phyloP scores from a whole-genome alignment of 352 stramenopile genomes.

The Pythium folliculosum region DNA sequence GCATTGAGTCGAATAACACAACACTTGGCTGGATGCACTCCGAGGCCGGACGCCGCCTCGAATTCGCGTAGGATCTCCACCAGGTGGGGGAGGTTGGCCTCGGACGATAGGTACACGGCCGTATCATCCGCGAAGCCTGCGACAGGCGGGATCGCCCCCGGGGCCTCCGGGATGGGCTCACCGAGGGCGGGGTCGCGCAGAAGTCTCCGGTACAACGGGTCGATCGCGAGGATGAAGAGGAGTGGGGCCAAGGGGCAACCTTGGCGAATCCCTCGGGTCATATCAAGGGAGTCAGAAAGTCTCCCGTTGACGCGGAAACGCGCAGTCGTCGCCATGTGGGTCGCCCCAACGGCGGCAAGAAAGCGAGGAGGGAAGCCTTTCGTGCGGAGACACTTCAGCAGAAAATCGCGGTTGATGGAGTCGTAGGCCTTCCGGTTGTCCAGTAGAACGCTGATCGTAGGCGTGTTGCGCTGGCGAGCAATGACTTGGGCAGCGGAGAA shows the following conservation, averaged over 20 bases:
- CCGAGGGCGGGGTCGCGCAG: neutral
- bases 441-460: constrained; percentile 12
- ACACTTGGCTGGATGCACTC: neutral
- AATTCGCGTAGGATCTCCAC: neutral
- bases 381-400: neutral
- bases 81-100: neutral
- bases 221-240: constrained; percentile 22
- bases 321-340: neutral
- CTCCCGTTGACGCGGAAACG: constrained; percentile 17
- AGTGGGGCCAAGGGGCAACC: constrained; percentile 19
- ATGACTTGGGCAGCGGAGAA: constrained; percentile 1
- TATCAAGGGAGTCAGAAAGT: neutral
- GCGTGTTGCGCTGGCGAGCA: neutral
- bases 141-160: neutral
- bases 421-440: constrained; percentile 27
- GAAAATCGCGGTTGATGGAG: constrained; percentile 5
- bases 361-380: constrained; percentile 2
- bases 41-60: neutral
- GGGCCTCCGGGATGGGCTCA: neutral
- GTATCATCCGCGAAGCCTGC: constrained; percentile 21
- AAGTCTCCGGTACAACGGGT: constrained; percentile 13
- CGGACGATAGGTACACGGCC: constrained; percentile 4
- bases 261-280: constrained; percentile 20
- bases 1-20: constrained; percentile 9
- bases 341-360: neutral